Base-by-base conservation (phyloP, 2,329 filamentous ascomycete genomes). In the Diplodia intermedia region DNA sequence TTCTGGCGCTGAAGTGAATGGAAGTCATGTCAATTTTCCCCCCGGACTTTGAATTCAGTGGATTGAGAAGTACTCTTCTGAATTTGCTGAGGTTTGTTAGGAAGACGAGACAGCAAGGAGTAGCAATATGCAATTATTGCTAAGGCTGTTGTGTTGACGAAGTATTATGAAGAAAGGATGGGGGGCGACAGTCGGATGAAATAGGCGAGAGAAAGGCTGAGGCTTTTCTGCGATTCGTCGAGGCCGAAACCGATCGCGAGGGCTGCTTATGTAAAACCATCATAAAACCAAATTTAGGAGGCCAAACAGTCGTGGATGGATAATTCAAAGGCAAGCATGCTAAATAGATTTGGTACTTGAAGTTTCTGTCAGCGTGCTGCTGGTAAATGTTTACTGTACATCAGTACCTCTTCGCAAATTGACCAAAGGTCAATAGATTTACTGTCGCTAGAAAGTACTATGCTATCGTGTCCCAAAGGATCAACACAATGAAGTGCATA, bases 181-280 rank as follows among this genome's bases (percentile, higher is more conserved):
- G 18, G 23, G 20, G 20, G 15, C 11, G 23, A 5, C 40, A 9
- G 38, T n/a, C 26, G 23, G 38, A 31, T 15, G 40, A 33, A 61
- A 49, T 29, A 49, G 56, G 36, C 36, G 56, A 43, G 33, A 43
- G 54, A 1, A 26, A 29, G 23, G 40, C 7, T 61, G 56, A 26
- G 56, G 40, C 56, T 49, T 61, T 61, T 61, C 26, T 61, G 56
- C 56, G 56, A 61, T 47, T 33, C 38, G 56, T 20, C 40, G 56
- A 8, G 11, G 36, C 55, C 23, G 29, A 20, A 26, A 18, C 12
- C 56, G 2, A 20, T 23, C 6, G 15, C 31, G 20, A 3, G 33
- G 54, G 0, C 54, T 36, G 54, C 54, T 38, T 29, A 29, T 36
- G 36, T 36, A 60, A 61, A 23, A 23, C 23, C 23, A 23, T 23